These are phyloP conservation scores for Pisolithus sp. DNA, from an alignment of 768 basidiomycete species.

Conservation along the genomic window DNA sequence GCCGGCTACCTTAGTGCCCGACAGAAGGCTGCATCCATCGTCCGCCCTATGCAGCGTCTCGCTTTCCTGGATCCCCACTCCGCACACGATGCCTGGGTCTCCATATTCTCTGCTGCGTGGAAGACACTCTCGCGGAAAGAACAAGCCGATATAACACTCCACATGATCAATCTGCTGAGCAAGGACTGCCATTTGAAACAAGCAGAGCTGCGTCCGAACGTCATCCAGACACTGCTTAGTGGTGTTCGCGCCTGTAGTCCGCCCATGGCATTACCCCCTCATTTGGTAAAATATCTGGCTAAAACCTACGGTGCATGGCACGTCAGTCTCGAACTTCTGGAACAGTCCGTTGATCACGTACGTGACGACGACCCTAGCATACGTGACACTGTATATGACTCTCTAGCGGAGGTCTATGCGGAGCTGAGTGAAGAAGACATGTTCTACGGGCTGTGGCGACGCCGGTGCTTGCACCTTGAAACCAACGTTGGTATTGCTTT, in stretches of 20 bases:
- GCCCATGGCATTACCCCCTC: conserved; percentile 84
- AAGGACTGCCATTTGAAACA: conserved; percentile 93
- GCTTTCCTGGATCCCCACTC: conserved; percentile 71
- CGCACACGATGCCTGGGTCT: conserved; percentile 82
- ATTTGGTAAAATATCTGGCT: conserved; percentile 91
- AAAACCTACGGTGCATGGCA: conserved; percentile 98
- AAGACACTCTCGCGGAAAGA: conserved; percentile 77
- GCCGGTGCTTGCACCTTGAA: conserved; percentile 81
- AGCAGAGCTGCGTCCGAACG: conserved; percentile 82
- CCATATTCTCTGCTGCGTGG: conserved; percentile 85
- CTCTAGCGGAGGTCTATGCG: conserved; percentile 91
- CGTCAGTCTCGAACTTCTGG: conserved; percentile 78
- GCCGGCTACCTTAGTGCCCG: conserved; percentile 35
- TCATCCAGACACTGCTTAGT: conserved; percentile 83
- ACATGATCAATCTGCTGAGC: conserved; percentile 84
- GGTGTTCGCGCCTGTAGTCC: conserved; percentile 84
- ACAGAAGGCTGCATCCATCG: conserved; percentile 44
- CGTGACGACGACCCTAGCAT: conserved; percentile 76
- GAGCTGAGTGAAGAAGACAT: conserved; percentile 95
- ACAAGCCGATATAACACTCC: conserved; percentile 81
- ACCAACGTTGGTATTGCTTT: conserved; percentile 84
- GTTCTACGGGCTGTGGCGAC: conserved; percentile 94
- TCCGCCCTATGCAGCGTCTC: conserved; percentile 77
- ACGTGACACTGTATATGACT: conserved; percentile 81
- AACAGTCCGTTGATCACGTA: conserved; percentile 67